These are phyloP conservation scores for Dictyostelium capitatum DNA, from an alignment of 78 protist genomes.

Conservation along the genomic window DNA sequence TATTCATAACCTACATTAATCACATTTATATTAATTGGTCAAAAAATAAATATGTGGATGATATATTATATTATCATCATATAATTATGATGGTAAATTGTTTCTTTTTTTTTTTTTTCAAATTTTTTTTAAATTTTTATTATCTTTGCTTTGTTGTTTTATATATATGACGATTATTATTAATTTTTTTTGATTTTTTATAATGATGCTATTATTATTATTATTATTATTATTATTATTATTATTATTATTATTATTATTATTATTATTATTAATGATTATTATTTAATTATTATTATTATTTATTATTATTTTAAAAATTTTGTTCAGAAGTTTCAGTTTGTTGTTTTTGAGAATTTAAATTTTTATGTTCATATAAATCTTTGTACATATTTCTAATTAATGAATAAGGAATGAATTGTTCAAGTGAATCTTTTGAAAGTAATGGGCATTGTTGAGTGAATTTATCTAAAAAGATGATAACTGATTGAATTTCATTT, in stretches of 20 bases:
- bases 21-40: no score
- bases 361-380: constrained; percentile 34
- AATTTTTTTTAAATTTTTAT: no score
- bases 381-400: constrained; percentile 77
- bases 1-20: no score
- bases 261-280: not conserved
- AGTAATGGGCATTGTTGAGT: constrained; percentile 77
- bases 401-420: constrained; percentile 75
- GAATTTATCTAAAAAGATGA: constrained; percentile 73
- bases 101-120: no score
- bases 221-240: not conserved
- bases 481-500: constrained; percentile 61
- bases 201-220: no score
- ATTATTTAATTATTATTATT: not conserved
- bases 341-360: constrained; percentile 12
- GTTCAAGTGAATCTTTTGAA: constrained; percentile 69
- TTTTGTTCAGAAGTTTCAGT: constrained; percentile 52
- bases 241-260: not conserved
- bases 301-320: constrained; percentile 9
- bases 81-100: no score
- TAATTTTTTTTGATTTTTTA: no score
- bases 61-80: no score
- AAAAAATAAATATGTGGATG: no score
- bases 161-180: no score
- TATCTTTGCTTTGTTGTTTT: no score